Base-by-base conservation (phyloP, 169 alveolate species). In the Cryptosporidium felis region DNA sequence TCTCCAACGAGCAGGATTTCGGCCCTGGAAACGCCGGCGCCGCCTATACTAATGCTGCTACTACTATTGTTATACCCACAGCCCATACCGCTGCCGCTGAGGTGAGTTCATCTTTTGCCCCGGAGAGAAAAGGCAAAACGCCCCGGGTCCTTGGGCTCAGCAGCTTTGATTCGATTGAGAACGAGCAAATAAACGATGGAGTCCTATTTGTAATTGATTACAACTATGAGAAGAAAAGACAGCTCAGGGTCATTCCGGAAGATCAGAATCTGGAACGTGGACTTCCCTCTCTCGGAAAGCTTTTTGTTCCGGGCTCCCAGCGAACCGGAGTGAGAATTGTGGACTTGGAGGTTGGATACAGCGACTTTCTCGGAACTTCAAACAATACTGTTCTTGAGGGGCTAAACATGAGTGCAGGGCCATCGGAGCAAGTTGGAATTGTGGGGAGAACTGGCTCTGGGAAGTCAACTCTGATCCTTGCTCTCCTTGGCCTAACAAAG, bases 361-460 rank as follows among this genome's bases (percentile, higher is more conserved):
- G 49, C n/a, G 67, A 53, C 36, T 36, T 65, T 47, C 34, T 32
- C 60, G 85, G 67, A 0, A 53, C 2, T 3, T 38, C 56, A 12
- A 53, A 74, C 21, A 53, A 49, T 26, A 36, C 23, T 8, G 56
- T 74, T 40, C 42, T 74, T 30, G 56, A 40, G 2, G 67, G 56
- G 28, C 79, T 90, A 14, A 90, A 90, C 53, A 30, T 80, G 5
- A 81, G 65, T 74, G 89, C 90, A 1, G 53, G 66, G n/a, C 88
- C 89, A 28, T 47, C 34, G 41, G 91, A 90, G 44, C 66, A 90
- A 1, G 74, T 90, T 18, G 93, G 93, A 16, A 82, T 90, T 12
- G 89, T 90, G 3, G 93, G 93, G 9, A 82, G 81, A 65, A 81
- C 93, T 30, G 93, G 93, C 3, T 67, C 91, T 44, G 93, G 93